These are phyloP conservation scores for sweet orange (Citrus sinensis) DNA, from an alignment of 345 rosid species.

Conservation along the genomic window DNA sequence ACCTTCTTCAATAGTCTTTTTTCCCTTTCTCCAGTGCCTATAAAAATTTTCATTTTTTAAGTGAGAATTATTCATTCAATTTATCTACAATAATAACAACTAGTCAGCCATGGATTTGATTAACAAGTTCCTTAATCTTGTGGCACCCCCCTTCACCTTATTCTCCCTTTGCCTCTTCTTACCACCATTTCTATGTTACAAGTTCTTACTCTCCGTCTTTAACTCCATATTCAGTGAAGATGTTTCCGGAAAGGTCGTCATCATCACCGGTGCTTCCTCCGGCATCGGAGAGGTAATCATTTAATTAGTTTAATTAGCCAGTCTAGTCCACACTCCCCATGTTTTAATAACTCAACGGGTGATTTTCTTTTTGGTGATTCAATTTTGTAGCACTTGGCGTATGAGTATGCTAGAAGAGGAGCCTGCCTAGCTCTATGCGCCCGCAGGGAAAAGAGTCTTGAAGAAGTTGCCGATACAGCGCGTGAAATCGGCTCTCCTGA, in stretches of 20 bases:
- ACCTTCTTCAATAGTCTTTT: too few relatives aligned
- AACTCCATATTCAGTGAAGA: constrained; percentile 34
- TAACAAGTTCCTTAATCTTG: constrained; percentile 43
- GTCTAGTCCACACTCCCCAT: background rate
- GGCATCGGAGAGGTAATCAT: constrained; percentile 61
- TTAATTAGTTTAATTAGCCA: background rate
- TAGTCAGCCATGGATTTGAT: constrained; percentile 35
- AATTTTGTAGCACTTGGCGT: constrained; percentile 47
- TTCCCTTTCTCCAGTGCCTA: background rate
- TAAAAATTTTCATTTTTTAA: background rate
- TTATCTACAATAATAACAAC: too few relatives aligned
- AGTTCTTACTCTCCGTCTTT: constrained; percentile 30
- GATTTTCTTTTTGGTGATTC: background rate
- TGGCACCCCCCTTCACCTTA: constrained; percentile 47
- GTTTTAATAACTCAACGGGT: background rate
- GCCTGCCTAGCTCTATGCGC: constrained; percentile 50
- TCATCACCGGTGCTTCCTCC: constrained; percentile 68
- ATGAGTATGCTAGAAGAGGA: constrained; percentile 54
- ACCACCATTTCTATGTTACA: constrained; percentile 43
- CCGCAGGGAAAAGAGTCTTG: constrained; percentile 35
- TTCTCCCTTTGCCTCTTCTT: constrained; percentile 43
- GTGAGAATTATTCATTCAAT: too few relatives aligned
- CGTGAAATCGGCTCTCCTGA: constrained; percentile 47
- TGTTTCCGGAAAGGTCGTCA: constrained; percentile 47
- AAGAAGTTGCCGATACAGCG: constrained; percentile 45